These are phyloP conservation scores for Termitomyces sp. DNA, from an alignment of 768 basidiomycete species.

Conservation along the genomic window DNA sequence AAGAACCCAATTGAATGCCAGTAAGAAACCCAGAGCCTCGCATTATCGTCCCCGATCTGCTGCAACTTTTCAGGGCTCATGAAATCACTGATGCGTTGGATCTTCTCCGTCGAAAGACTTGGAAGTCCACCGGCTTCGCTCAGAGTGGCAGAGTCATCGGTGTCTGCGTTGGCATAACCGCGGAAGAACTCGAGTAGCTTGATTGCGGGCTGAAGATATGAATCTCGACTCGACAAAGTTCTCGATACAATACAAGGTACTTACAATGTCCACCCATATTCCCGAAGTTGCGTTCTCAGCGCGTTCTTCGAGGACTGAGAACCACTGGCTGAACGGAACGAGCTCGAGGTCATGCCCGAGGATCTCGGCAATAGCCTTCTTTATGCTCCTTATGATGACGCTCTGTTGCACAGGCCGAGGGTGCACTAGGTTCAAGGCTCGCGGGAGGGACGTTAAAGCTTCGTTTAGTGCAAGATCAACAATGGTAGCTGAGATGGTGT, in stretches of 20 bases:
- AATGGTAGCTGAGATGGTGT: slow-evolving; percentile 25
- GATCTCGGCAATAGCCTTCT: slow-evolving; percentile 1
- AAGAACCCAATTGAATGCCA: slow-evolving; percentile 5
- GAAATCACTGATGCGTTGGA: neutral
- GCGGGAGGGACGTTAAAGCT: slow-evolving; percentile 13
- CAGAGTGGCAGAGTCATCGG: neutral
- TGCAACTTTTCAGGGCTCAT: neutral
- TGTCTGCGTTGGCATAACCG: slow-evolving; percentile 16
- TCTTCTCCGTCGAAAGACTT: slow-evolving; percentile 4
- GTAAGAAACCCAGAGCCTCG: slow-evolving; percentile 9
- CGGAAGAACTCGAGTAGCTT: slow-evolving; percentile 34
- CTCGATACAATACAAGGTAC: neutral
- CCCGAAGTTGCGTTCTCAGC: slow-evolving; percentile 1
- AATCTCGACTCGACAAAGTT: neutral
- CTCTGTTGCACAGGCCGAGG: slow-evolving; percentile 30
- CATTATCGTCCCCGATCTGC: slow-evolving; percentile 6
- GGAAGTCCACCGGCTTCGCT: slow-evolving; percentile 10
- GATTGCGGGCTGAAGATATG: slow-evolving; percentile 28
- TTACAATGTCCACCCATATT: slow-evolving; percentile 4
- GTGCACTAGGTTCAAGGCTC: slow-evolving; percentile 31
- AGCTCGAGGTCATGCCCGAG: slow-evolving; percentile 3
- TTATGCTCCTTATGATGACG: slow-evolving; percentile 7
- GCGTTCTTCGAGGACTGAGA: slow-evolving; percentile 14
- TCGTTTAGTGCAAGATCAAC: slow-evolving; percentile 27
- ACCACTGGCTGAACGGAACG: slow-evolving; percentile 18